Base-by-base conservation (phyloP, 1,139 yeast genomes). In the Candida albicans region DNA sequence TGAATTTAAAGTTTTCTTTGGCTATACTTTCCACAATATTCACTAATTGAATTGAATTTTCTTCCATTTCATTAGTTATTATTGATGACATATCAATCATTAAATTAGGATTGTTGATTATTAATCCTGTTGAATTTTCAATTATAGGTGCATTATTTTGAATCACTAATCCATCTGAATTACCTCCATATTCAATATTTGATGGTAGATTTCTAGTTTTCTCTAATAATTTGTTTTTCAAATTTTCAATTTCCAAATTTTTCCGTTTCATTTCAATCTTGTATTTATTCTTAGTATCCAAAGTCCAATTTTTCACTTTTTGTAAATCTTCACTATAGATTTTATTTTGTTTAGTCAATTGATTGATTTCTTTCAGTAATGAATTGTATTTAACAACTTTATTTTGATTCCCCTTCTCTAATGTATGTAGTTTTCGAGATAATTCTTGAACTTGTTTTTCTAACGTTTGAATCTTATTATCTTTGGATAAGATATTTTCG, bases 251-350 rank as follows among this genome's bases (percentile, higher is more conserved):
- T 37, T 63, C 66, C 22, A 65, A 37, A 24, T 64, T 60, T 48
- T 72, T 70, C 52, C 61, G 62, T 51, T 70, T 71, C 41, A 73
- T 47, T 44, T 76, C 80, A 12, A 71, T 62, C 13, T 71, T 73
- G 46, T 66, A 68, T 46, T 70, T 72, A 3, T 61, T 54, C 45
- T 66, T 65, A 15, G 72, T 49, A 40, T 71, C 73, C 35, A 52
- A 47, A 36, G 63, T 59, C 63, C 67, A 57, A 41, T 50, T 56
- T 40, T 64, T 65, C 39, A 68, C 49, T 41, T 62, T 61, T 14
- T 52, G 52, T 35, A 69, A 46, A 49, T 70, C 73, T 25, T 62
- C 62, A 1, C 57, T 35, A 45, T 68, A 73, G 7, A 57, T 46
- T 50, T 62, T 62, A 44, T 67, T 70, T 15, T 52, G 52, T 8